These are phyloP conservation scores for Aspergillus novoparasiticus DNA, from an alignment of 2,329 filamentous ascomycete genomes.

Conservation along the genomic window DNA sequence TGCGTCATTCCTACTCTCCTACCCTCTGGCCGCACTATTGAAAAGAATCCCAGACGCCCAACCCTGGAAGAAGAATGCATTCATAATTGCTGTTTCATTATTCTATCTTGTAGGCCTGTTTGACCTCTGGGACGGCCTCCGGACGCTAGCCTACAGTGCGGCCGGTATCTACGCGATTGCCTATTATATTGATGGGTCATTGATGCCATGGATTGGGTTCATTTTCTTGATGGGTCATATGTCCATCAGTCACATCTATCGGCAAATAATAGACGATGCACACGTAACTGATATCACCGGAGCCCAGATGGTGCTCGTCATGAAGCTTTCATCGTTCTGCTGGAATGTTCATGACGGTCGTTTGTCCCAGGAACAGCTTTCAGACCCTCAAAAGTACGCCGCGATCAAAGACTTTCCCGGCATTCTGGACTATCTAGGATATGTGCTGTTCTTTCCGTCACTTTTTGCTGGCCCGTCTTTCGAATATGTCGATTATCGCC, in stretches of 20 bases:
- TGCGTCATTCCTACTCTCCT: constrained; percentile 86
- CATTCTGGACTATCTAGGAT: constrained; percentile 81
- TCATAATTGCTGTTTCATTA: constrained; percentile 75
- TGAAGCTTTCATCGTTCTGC: constrained; percentile 95
- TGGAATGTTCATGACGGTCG: constrained; percentile 97
- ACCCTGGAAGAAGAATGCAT: constrained; percentile 83
- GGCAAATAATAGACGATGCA: constrained; percentile 71
- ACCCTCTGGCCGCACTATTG: constrained; percentile 82
- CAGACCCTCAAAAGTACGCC: constrained; percentile 81
- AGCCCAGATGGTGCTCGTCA: constrained; percentile 96
- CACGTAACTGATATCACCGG: constrained; percentile 81
- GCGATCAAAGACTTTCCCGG: constrained; percentile 74
- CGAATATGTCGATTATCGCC: constrained; percentile 88
- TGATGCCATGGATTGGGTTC: constrained; percentile 98
- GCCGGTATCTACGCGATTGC: constrained; percentile 81
- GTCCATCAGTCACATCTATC: constrained; percentile 83
- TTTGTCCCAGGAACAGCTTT: constrained; percentile 76
- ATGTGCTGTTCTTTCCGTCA: constrained; percentile 93
- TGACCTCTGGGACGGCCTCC: constrained; percentile 83
- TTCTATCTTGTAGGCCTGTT: constrained; percentile 96
- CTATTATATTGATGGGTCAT: constrained; percentile 77
- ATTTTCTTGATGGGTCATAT: constrained; percentile 94
- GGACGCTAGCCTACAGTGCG: constrained; percentile 77
- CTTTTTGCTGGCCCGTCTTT: constrained; percentile 90
- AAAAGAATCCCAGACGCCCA: constrained; percentile 87